phyloP scores from a whole-genome alignment of 371 early-diverging fungal genomes.

The Apophysomyces ossiformis region DNA sequence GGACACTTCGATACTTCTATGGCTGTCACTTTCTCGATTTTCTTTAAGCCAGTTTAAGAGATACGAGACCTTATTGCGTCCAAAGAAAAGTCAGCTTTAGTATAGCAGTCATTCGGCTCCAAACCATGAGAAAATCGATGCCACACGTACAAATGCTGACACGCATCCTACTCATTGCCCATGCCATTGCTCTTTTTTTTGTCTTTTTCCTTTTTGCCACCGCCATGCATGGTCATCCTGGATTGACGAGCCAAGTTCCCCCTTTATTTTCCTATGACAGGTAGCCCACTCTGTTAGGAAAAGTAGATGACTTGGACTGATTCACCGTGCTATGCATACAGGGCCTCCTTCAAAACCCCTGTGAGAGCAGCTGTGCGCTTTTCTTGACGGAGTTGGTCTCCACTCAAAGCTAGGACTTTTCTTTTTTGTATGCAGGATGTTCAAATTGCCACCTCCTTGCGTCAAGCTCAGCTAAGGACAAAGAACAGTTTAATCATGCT shows the following conservation, averaged over 20 bases:
- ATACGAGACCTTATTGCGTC: no score
- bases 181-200: no score
- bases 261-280: neutral
- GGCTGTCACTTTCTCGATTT: no score
- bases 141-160: no score
- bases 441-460: slow-evolving; percentile 8
- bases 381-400: slow-evolving; percentile 5
- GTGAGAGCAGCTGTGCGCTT: slow-evolving; percentile 5
- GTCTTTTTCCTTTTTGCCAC: neutral
- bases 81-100: no score
- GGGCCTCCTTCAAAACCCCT: neutral
- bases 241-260: neutral
- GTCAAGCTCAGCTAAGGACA: neutral
- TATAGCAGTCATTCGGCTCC: no score
- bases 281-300: neutral
- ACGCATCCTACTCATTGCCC: no score
- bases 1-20: no score
- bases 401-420: neutral
- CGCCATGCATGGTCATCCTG: neutral
- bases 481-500: no score
- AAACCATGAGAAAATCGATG: no score
- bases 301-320: neutral
- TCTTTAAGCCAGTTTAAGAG: no score
- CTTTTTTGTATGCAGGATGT: neutral
- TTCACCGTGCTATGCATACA: slow-evolving; percentile 7